phyloP scores from a whole-genome alignment of 1,139 yeast species.

The Sugiyamaella neomexicana region DNA sequence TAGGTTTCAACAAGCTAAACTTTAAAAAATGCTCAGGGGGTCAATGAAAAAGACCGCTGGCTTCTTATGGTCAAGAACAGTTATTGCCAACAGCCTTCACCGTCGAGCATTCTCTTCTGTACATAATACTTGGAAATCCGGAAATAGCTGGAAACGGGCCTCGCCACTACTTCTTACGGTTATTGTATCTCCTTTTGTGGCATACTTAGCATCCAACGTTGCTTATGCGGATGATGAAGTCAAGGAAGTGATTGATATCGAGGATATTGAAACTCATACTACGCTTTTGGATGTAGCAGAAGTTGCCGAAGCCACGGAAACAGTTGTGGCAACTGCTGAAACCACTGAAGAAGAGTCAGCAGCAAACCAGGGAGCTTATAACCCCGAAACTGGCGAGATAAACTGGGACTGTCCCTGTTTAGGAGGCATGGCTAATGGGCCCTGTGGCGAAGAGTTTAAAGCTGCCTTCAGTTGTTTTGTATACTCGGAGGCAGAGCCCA shows the following conservation, averaged over 20 bases:
- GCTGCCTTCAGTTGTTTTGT: conserved; percentile 95
- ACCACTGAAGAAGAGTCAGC: conserved; percentile 17
- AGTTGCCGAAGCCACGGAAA: conserved; percentile 18
- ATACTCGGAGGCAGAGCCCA: conserved; percentile 92
- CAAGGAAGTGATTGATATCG: conserved; percentile 12
- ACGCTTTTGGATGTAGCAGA: conserved; percentile 19
- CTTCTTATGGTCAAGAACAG: not conserved
- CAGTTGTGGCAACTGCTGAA: conserved; percentile 8
- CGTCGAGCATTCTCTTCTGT: conserved; percentile 16
- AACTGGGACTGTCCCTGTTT: conserved; percentile 99
- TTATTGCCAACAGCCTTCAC: not conserved
- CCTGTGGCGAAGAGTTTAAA: conserved; percentile 97
- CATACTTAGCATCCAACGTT: conserved; percentile 11
- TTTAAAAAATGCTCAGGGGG: conserved; percentile 1
- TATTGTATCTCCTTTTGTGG: conserved; percentile 15
- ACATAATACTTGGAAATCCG: not conserved
- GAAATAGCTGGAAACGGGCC: not conserved
- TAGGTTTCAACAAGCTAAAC: not conserved
- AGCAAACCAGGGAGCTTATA: conserved; percentile 64
- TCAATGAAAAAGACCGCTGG: not conserved
- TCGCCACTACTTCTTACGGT: not conserved
- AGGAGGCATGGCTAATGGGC: conserved; percentile 99
- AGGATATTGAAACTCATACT: conserved; percentile 18
- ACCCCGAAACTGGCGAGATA: conserved; percentile 98
- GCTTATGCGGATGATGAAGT: conserved; percentile 20